Evolutionary conservation across 139 green algal genomes (phyloP).

Genomic region (Chlamydomonas sp.): DNA sequence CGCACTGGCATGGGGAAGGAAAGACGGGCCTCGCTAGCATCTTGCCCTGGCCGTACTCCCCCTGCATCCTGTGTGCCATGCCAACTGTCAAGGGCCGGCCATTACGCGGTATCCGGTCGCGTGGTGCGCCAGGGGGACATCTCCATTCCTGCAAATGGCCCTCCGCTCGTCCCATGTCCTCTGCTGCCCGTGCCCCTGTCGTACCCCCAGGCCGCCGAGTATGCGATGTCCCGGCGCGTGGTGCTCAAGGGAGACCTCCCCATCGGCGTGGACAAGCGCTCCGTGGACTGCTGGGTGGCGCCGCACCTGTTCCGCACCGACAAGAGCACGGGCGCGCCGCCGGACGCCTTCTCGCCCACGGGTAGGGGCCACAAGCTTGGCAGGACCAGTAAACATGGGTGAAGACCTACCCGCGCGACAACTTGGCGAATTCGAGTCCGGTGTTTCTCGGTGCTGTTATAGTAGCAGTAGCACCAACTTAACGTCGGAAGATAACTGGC

Average conservation of each 20-base stretch:
- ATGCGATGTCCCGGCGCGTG: slow-evolving; percentile 73
- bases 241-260: slow-evolving; percentile 97
- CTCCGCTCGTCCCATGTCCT: not conserved
- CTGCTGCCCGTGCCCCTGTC: not conserved
- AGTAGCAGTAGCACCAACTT: not conserved
- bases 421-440: no score
- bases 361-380: slow-evolving; percentile 77
- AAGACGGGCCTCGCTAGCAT: no score
- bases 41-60: no score
- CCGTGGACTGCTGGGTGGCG: slow-evolving; percentile 92
- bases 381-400: no score
- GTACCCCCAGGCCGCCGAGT: slow-evolving; percentile 57
- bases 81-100: no score
- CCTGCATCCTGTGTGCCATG: no score
- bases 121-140: no score
- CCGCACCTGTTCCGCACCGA: slow-evolving; percentile 93
- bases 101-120: no score
- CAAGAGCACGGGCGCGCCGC: slow-evolving; percentile 88
- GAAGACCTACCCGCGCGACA: no score
- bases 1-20: no score
- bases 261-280: slow-evolving; percentile 95
- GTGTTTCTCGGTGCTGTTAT: no score
- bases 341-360: slow-evolving; percentile 89
- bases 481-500: not conserved
- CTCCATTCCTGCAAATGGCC: not conserved